Conservation (phyloP, 805 yeast genomes). For the Suhomyces emberorum region DNA sequence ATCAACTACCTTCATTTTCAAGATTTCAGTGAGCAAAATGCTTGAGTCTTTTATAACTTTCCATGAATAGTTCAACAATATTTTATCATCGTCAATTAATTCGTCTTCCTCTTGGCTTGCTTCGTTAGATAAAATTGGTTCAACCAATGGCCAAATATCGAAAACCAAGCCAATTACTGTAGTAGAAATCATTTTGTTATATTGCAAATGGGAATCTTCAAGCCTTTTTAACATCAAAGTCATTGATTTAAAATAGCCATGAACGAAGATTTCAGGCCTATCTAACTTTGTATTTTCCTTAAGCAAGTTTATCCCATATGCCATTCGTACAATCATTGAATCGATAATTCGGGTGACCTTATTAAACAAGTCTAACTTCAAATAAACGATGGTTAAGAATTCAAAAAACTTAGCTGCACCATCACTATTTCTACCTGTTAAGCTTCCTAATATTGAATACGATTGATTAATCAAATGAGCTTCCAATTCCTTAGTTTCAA, state of each 20-base stretch:
- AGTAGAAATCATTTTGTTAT: constrained; percentile 6
- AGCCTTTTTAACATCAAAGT: constrained; percentile 35
- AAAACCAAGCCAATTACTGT: constrained; percentile 19
- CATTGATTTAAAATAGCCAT: constrained; percentile 68
- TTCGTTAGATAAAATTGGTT: constrained; percentile 57
- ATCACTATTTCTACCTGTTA: constrained; percentile 65
- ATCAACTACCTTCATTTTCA: constrained; percentile 26
- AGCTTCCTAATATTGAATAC: constrained; percentile 27
- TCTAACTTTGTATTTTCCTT: neutral
- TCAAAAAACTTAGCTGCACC: constrained; percentile 71
- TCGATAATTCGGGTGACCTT: constrained; percentile 1
- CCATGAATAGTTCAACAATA: constrained; percentile 71
- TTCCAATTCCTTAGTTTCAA: neutral
- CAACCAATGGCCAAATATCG: constrained; percentile 43
- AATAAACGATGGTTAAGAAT: constrained; percentile 35
- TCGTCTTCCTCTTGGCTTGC: constrained; percentile 43
- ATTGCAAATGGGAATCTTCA: neutral
- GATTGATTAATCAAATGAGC: constrained; percentile 1
- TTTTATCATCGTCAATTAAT: constrained; percentile 38
- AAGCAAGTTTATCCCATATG: neutral
- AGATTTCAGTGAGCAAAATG: constrained; percentile 44
- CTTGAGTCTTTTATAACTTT: constrained; percentile 78
- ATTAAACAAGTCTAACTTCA: neutral
- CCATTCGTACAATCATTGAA: neutral
- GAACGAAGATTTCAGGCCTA: constrained; percentile 29